Evolutionary conservation across 805 yeast genomes (phyloP), one percentile per base, ranked within the genome.

Genomic region (Saccharomycopsis lassenensis): DNA sequence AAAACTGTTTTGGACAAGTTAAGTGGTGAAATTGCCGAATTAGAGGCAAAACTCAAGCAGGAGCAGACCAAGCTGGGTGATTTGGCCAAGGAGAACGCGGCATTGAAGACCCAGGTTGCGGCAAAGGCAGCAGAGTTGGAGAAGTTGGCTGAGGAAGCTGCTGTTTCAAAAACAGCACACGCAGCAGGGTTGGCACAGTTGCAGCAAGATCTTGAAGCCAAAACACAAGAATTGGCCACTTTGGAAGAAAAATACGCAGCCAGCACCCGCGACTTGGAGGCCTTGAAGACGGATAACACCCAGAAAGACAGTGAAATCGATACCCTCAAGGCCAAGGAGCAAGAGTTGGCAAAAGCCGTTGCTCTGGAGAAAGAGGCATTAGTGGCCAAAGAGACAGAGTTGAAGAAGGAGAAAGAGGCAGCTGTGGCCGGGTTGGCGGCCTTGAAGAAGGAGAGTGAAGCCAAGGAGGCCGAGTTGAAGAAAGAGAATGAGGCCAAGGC

Each of bases 281-380:
- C n/a, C n/a, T n/a, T n/a, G n/a, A n/a, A n/a, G n/a, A n/a, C n/a
- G n/a, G n/a, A n/a, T n/a, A n/a, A n/a, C n/a, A n/a, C n/a, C n/a
- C n/a, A n/a, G n/a, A 28, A 35, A 23, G 33, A 35, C 7, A 5
- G 4, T 4, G 38, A 35, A 23, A 35, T 35, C 21, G 18, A 14
- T 6, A 29, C 33, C 21, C 33, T 21, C 21, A 35, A 35, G 28
- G 4, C 30, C 5, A 32, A 24, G 15, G 27, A 10, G 7, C 7
- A 20, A 15, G 36, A 20, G 16, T n/a, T 32, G 10, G 11, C 15
- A 15, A n/a, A 6, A 7, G 19, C 22, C 12, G 7, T 24, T 12
- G 18, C 12, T 4, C 22, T 11, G 5, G 16, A 12, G 14, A 11
- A 32, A 22, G 21, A 24, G 12, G 4, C 20, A 4, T 14, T 17